These are phyloP conservation scores for Backusella psychrophila DNA, from an alignment of 192 early-diverging fungal species.

Conservation along the genomic window DNA sequence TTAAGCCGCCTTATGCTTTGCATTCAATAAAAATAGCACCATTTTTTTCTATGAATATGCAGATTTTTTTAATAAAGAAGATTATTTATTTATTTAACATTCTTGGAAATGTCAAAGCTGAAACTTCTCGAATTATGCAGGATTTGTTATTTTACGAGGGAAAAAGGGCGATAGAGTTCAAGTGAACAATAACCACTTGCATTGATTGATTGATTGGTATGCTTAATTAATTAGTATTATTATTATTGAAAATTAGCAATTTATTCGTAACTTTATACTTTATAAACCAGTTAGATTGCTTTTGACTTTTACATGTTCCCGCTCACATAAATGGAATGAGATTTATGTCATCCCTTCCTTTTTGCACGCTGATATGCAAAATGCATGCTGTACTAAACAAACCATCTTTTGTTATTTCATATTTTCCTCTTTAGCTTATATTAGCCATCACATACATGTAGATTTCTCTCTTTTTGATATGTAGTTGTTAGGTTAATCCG, in stretches of 20 bases:
- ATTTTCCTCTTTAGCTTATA: not conserved
- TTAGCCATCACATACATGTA: not conserved
- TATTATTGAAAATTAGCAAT: not conserved
- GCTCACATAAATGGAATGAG: not conserved
- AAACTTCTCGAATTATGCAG: constrained; percentile 8
- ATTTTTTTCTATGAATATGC: constrained; percentile 8
- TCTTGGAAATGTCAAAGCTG: constrained; percentile 9
- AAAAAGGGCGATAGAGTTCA: not conserved
- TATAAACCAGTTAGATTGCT: not conserved
- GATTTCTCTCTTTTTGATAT: not conserved
- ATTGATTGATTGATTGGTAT: not conserved
- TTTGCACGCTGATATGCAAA: not conserved
- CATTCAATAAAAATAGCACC: constrained; percentile 2
- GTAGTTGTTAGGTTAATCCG: not conserved
- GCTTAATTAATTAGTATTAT: not conserved
- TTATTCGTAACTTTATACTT: not conserved
- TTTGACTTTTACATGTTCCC: not conserved
- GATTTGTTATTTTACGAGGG: not conserved
- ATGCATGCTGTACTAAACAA: not conserved
- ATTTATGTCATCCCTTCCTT: not conserved
- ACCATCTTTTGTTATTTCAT: not conserved
- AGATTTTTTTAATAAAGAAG: constrained; percentile 7
- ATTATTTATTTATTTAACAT: constrained; percentile 9
- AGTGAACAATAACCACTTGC: not conserved
- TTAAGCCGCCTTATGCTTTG: constrained; percentile 7